Conservation (phyloP, 106 monocot genomes). For the Dioscorea dumetorum region DNA sequence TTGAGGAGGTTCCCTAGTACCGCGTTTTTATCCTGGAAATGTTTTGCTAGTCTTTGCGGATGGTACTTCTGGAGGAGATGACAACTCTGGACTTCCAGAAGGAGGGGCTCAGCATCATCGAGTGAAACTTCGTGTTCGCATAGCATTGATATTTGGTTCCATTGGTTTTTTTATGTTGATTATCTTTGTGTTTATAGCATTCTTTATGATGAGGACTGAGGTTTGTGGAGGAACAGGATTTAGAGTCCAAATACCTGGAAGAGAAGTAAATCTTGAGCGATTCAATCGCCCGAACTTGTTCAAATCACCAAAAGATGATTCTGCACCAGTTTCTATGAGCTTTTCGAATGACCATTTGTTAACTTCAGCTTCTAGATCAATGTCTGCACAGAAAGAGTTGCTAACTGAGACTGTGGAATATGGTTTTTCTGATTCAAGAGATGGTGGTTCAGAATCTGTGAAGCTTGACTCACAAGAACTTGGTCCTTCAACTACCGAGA, state of each 20-base stretch:
- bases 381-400: slow-evolving; percentile 51
- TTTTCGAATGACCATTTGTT: slow-evolving; percentile 82
- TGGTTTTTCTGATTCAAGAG: slow-evolving; percentile 27
- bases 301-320: slow-evolving; percentile 38
- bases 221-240: slow-evolving; percentile 52
- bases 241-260: slow-evolving; percentile 32
- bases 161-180: slow-evolving; percentile 60
- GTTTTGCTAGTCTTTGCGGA: slow-evolving; percentile 29
- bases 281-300: slow-evolving; percentile 34
- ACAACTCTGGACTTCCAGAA: slow-evolving; percentile 13
- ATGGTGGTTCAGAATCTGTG: slow-evolving; percentile 1
- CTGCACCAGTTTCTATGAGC: slow-evolving; percentile 43
- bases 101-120: slow-evolving; percentile 12
- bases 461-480: slow-evolving; percentile 10
- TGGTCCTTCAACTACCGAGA: slow-evolving; percentile 5
- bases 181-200: slow-evolving; percentile 53
- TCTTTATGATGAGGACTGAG: slow-evolving; percentile 60
- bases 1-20: slow-evolving; percentile 48
- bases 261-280: slow-evolving; percentile 53
- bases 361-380: slow-evolving; percentile 45
- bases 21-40: slow-evolving; percentile 88
- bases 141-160: slow-evolving; percentile 70
- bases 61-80: slow-evolving; percentile 19
- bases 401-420: slow-evolving; percentile 35
- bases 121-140: slow-evolving; percentile 31